These are phyloP conservation scores for Neopestalotiopsis clavispora DNA, from an alignment of 2,329 filamentous ascomycete genomes.

Conservation along the genomic window DNA sequence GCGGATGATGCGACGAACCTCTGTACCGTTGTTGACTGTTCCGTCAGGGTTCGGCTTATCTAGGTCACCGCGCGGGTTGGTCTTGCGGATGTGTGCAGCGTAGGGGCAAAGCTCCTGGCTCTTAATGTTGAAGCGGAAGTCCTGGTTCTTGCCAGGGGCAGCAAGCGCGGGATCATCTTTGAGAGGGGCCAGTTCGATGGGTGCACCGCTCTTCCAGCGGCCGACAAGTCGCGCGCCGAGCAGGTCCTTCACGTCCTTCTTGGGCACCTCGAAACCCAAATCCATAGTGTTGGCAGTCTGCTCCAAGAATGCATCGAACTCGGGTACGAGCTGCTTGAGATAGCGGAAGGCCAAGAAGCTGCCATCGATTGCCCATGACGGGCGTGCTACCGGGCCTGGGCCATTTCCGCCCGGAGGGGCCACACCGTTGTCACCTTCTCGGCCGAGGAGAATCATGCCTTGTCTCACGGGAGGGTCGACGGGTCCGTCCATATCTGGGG, in stretches of 20 bases:
- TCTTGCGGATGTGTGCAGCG: slow-evolving; percentile 52
- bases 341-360: slow-evolving; percentile 50
- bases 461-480: slow-evolving; percentile 26
- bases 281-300: slow-evolving; percentile 31
- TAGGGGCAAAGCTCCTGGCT: slow-evolving; percentile 46
- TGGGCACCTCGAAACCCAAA: slow-evolving; percentile 27
- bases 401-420: background rate
- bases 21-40: slow-evolving; percentile 24
- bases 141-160: slow-evolving; percentile 33
- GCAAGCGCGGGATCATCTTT: slow-evolving; percentile 35
- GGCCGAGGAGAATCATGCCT: slow-evolving; percentile 41
- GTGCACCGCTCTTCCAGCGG: slow-evolving; percentile 44
- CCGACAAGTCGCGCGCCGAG: slow-evolving; percentile 48
- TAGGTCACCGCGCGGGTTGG: slow-evolving; percentile 45
- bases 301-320: slow-evolving; percentile 46
- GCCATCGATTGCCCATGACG: slow-evolving; percentile 47
- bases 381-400: slow-evolving; percentile 22
- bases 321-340: slow-evolving; percentile 48
- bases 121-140: slow-evolving; percentile 41
- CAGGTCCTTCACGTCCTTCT: slow-evolving; percentile 29
- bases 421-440: slow-evolving; percentile 37
- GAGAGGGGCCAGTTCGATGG: slow-evolving; percentile 35
- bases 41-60: background rate
- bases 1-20: slow-evolving; percentile 43
- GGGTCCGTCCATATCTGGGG: slow-evolving; percentile 28